Conservation (phyloP, 192 early-diverging fungal genomes). For the Linnemannia zychae region DNA sequence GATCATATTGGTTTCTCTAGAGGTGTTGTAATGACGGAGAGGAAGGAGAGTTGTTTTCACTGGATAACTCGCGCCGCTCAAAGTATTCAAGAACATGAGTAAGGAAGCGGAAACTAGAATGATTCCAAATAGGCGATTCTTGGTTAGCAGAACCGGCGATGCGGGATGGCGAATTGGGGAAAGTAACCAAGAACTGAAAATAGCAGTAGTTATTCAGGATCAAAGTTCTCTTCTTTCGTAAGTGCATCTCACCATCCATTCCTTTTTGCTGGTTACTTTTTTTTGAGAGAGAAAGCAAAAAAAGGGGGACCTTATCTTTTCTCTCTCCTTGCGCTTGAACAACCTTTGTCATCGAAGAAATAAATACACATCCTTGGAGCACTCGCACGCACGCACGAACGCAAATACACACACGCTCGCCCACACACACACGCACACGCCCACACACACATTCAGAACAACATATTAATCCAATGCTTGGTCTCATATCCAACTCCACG, state of each 20-base stretch:
- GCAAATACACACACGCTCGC: not conserved
- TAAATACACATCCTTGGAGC: not conserved
- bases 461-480: constrained; percentile 3
- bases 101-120: constrained; percentile 60
- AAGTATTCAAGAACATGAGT: constrained; percentile 2
- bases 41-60: not conserved
- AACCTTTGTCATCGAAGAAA: not conserved
- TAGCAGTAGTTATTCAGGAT: not conserved
- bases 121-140: constrained; percentile 86
- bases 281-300: constrained; percentile 6
- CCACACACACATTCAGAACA: not conserved
- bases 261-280: not conserved
- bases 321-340: not conserved
- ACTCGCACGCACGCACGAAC: too few relatives aligned
- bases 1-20: too few relatives aligned
- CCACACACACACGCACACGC: not conserved
- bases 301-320: not conserved
- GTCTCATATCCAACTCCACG: not conserved
- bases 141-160: constrained; percentile 90
- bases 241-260: not conserved
- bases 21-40: not conserved
- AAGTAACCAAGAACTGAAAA: not conserved
- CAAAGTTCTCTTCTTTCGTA: not conserved
- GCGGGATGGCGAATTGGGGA: constrained; percentile 66
- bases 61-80: not conserved